Percentiles rank a stretch among this genome's conserved stretches.
Evolutionary conservation across 805 yeast species (phyloP).

Genomic region (Candida methanosorbosa): DNA sequence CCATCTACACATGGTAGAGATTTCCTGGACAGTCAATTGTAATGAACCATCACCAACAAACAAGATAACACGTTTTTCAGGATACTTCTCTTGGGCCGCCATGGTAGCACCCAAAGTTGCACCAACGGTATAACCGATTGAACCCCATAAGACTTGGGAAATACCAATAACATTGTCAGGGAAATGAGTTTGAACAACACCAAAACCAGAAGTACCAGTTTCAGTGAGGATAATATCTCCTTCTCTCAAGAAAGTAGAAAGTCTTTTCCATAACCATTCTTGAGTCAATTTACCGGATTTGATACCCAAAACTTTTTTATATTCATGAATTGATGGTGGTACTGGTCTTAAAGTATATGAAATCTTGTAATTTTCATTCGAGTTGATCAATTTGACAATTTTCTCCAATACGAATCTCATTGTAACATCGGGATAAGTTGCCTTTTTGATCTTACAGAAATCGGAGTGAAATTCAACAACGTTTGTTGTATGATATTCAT

Average conservation of each 20-base stretch:
- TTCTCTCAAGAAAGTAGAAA: conserved; percentile 52
- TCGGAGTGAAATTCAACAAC: conserved; percentile 75
- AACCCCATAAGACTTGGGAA: conserved; percentile 71
- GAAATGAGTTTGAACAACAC: conserved; percentile 58
- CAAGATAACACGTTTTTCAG: conserved; percentile 51
- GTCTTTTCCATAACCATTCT: conserved; percentile 62
- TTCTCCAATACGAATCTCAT: conserved; percentile 50
- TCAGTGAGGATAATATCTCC: conserved; percentile 65
- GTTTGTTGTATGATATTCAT: conserved; percentile 65
- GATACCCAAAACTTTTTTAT: conserved; percentile 37
- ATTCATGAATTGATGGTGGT: conserved; percentile 31
- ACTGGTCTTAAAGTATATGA: conserved; percentile 45
- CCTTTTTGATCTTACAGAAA: conserved; percentile 60
- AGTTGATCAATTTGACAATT: conserved; percentile 28
- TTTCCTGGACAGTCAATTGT: conserved; percentile 68
- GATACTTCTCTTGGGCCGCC: conserved; percentile 58
- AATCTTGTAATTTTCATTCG: conserved; percentile 11
- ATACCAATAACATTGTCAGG: conserved; percentile 56
- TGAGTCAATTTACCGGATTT: conserved; percentile 41
- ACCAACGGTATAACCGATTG: conserved; percentile 65
- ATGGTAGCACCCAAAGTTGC: conserved; percentile 60
- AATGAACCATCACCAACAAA: conserved; percentile 73
- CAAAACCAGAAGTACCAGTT: conserved; percentile 72
- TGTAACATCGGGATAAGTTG: conserved; percentile 64
- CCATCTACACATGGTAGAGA: conserved; percentile 63